These are phyloP conservation scores for Candida manassasensis DNA, from an alignment of 805 yeast genomes.

Conservation along the genomic window DNA sequence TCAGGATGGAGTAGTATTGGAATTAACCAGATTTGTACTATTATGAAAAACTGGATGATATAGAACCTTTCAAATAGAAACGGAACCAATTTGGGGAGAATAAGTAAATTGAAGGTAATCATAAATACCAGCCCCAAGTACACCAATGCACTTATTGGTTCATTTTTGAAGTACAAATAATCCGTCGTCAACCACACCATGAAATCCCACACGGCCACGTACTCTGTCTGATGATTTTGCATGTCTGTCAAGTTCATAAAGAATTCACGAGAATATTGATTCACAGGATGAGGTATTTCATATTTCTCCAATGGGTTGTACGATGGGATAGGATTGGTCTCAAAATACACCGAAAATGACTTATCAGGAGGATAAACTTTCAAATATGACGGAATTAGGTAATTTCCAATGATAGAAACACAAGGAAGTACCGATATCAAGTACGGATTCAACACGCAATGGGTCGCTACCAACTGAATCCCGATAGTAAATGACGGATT, in stretches of 20 bases:
- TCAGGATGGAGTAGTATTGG: constrained; percentile 47
- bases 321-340: constrained; percentile 31
- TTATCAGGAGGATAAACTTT: constrained; percentile 60
- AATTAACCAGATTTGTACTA: constrained; percentile 48
- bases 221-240: constrained; percentile 73
- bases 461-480: constrained; percentile 45
- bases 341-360: constrained; percentile 16
- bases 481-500: constrained; percentile 60
- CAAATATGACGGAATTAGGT: constrained; percentile 66
- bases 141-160: constrained; percentile 49
- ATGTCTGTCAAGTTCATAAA: constrained; percentile 74
- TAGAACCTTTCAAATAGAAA: constrained; percentile 25
- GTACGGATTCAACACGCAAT: constrained; percentile 57
- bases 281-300: constrained; percentile 62
- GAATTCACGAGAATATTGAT: constrained; percentile 76
- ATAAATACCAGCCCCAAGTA: constrained; percentile 35
- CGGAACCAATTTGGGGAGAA: constrained; percentile 25
- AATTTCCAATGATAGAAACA: constrained; percentile 45
- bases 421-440: constrained; percentile 52
- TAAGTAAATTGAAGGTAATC: constrained; percentile 20
- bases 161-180: constrained; percentile 62
- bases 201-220: constrained; percentile 59
- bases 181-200: constrained; percentile 44
- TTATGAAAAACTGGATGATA: constrained; percentile 23
- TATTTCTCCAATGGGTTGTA: constrained; percentile 49